Evolutionary conservation across 768 basidiomycete species (phyloP).

Genomic region (Cubamyces sp.): DNA sequence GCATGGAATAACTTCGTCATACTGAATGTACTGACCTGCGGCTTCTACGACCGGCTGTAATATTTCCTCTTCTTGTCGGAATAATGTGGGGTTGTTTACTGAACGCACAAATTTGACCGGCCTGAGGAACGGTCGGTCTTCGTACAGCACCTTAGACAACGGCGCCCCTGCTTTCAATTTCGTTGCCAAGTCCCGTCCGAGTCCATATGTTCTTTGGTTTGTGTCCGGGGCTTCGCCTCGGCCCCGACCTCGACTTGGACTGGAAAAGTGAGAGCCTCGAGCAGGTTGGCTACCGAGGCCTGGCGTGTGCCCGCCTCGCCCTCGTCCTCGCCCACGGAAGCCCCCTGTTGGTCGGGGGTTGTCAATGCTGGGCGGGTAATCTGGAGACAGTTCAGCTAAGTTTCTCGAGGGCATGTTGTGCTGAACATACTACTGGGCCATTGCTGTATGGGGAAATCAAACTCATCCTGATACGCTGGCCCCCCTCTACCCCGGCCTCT

Average conservation of each 20-base stretch:
- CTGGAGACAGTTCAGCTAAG: background rate
- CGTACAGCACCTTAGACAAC: conserved; percentile 57
- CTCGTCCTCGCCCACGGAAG: conserved; percentile 34
- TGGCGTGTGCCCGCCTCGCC: conserved; percentile 20
- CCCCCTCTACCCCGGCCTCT: conserved; percentile 31
- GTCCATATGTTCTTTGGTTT: conserved; percentile 10
- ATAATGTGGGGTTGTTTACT: conserved; percentile 49
- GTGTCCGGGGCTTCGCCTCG: background rate
- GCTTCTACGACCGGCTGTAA: conserved; percentile 57
- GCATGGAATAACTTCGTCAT: background rate
- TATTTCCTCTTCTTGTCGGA: conserved; percentile 65
- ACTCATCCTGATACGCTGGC: conserved; percentile 24
- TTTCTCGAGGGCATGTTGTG: background rate
- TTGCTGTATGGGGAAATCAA: conserved; percentile 36
- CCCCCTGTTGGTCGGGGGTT: conserved; percentile 22
- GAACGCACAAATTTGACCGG: conserved; percentile 75
- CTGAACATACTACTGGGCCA: conserved; percentile 35
- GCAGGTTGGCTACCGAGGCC: conserved; percentile 9
- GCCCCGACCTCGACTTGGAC: conserved; percentile 24
- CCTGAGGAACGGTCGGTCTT: conserved; percentile 63
- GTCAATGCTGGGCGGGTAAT: conserved; percentile 17
- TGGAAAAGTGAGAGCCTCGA: background rate
- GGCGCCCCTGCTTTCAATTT: conserved; percentile 48
- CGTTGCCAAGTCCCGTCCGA: conserved; percentile 26
- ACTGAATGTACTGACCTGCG: conserved; percentile 43